Percentiles rank a stretch among this genome's conserved stretches.
Evolutionary conservation across 2,329 filamentous ascomycete genomes (phyloP).

Genomic region (Didymella pomorum): DNA sequence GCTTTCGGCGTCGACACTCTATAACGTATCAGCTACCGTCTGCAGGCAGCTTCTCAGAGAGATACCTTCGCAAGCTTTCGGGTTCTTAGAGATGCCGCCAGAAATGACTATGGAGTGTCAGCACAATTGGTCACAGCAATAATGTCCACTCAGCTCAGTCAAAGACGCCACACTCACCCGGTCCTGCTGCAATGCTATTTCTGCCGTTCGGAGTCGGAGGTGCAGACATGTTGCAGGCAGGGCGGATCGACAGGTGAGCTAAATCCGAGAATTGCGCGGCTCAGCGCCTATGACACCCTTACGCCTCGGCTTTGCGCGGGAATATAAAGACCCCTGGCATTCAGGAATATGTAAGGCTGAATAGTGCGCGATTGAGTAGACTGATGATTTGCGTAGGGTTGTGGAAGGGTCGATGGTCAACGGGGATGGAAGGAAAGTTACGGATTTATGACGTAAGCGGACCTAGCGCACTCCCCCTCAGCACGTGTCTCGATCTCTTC

Average conservation of each 20-base stretch:
- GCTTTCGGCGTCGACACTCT: conserved; percentile 20
- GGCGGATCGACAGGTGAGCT: too few relatives aligned
- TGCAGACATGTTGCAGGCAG: conserved; percentile 1
- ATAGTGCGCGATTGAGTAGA: too few relatives aligned
- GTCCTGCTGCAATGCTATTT: background rate
- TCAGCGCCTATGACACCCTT: too few relatives aligned
- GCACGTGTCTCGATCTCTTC: too few relatives aligned
- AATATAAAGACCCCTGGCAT: too few relatives aligned
- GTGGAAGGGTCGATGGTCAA: background rate
- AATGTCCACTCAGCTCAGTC: too few relatives aligned
- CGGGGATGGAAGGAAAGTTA: background rate
- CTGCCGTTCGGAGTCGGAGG: background rate
- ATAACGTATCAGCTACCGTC: background rate
- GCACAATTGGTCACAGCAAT: too few relatives aligned
- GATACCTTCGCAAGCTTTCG: conserved; percentile 20
- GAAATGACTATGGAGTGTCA: background rate
- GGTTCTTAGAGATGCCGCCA: conserved; percentile 14
- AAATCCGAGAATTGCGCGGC: background rate
- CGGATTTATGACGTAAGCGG: conserved; percentile 9
- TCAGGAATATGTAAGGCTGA: too few relatives aligned
- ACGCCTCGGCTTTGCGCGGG: background rate
- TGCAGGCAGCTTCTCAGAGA: background rate
- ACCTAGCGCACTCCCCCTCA: background rate
- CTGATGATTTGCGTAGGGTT: too few relatives aligned
- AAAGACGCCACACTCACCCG: background rate